Percentiles rank a stretch among this genome's conserved stretches.
phyloP scores from a whole-genome alignment of 1,284 basidiomycete genomes.

The Sanghuangporus sanghuang region DNA sequence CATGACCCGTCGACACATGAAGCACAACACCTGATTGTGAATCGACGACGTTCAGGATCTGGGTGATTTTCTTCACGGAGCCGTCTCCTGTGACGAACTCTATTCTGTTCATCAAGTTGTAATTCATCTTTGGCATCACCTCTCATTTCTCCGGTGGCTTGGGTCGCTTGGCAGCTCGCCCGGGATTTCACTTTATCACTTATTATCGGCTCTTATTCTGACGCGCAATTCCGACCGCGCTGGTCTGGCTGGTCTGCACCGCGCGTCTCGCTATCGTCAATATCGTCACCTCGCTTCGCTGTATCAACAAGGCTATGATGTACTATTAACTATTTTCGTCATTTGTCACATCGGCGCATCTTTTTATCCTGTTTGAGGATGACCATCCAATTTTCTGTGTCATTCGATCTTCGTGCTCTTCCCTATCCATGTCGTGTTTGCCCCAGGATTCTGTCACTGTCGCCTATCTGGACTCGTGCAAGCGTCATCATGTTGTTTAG shows the following conservation, averaged over 20 bases:
- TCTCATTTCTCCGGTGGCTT: background rate
- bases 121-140: background rate
- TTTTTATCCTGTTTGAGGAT: background rate
- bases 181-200: background rate
- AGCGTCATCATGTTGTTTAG: background rate
- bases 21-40: background rate
- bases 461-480: background rate
- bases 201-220: background rate
- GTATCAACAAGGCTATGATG: constrained; percentile 10
- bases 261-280: background rate
- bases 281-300: background rate
- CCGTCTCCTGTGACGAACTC: background rate
- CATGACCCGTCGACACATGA: constrained; percentile 2
- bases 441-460: background rate
- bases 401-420: background rate
- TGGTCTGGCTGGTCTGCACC: constrained; percentile 1
- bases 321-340: background rate
- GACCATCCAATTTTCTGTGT: background rate
- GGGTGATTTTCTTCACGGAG: background rate
- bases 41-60: constrained; percentile 6
- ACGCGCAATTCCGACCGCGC: background rate
- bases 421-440: background rate
- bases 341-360: background rate
- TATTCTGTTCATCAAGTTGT: background rate
- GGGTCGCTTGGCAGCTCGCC: background rate